Percentiles rank a stretch among this genome's conserved stretches.
phyloP scores from a whole-genome alignment of 805 yeast species.

The Candida jianshihensis region DNA sequence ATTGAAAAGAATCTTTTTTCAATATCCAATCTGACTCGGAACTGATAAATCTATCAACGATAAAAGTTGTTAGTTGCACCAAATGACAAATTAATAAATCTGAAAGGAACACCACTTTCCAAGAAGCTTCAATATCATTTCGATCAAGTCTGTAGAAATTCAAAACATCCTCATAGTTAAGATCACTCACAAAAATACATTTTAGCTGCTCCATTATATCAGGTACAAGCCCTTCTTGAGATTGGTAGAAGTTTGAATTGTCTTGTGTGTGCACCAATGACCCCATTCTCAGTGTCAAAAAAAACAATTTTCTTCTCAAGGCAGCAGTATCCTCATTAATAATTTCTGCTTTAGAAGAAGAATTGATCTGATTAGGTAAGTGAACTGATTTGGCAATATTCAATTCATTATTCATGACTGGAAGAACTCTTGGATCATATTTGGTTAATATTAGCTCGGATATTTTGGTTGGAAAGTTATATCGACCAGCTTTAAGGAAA shows the following conservation, averaged over 20 bases:
- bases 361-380: neutral
- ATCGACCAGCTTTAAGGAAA: constrained; percentile 7
- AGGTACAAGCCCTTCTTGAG: neutral
- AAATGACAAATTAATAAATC: constrained; percentile 5
- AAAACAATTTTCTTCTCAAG: constrained; percentile 5
- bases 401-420: constrained; percentile 14
- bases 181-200: constrained; percentile 1
- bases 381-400: constrained; percentile 11
- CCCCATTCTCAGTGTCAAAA: constrained; percentile 2
- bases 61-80: constrained; percentile 14
- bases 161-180: constrained; percentile 9
- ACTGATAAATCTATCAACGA: constrained; percentile 1
- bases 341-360: neutral
- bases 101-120: constrained; percentile 2
- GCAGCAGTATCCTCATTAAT: constrained; percentile 5
- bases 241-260: neutral
- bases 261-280: neutral
- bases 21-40: constrained; percentile 5
- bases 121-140: constrained; percentile 6
- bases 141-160: constrained; percentile 10
- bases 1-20: neutral
- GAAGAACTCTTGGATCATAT: neutral
- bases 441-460: constrained; percentile 10
- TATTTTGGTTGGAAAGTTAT: constrained; percentile 7
- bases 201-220: neutral